phyloP scores from a whole-genome alignment of 148 eudicot genomes.

The Limonium bicolor region DNA sequence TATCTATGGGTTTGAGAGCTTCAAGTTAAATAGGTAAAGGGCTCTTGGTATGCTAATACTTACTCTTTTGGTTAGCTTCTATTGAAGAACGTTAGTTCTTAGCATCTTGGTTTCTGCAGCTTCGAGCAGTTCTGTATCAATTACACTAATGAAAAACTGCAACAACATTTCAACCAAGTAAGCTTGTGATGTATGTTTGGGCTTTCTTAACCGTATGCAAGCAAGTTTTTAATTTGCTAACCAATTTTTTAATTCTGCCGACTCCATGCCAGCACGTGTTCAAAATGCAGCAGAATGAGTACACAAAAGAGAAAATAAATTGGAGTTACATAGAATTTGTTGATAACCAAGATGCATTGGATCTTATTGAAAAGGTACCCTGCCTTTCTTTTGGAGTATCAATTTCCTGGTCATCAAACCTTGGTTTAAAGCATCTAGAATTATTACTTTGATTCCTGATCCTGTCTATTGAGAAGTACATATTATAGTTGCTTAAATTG shows the following conservation, averaged over 20 bases:
- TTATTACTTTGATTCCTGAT: neutral
- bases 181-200: neutral
- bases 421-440: neutral
- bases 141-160: slow-evolving; percentile 95
- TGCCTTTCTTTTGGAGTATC: neutral
- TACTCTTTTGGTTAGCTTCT: neutral
- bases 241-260: slow-evolving; percentile 7
- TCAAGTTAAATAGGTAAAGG: slow-evolving; percentile 76
- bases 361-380: slow-evolving; percentile 90
- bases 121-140: slow-evolving; percentile 99
- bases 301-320: slow-evolving; percentile 72
- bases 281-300: slow-evolving; percentile 98
- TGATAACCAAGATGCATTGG: slow-evolving; percentile 95
- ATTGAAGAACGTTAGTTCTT: neutral
- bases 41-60: neutral
- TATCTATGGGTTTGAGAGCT: slow-evolving; percentile 98
- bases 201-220: neutral
- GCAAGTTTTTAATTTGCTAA: neutral
- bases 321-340: slow-evolving; percentile 99
- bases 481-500: neutral
- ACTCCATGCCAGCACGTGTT: slow-evolving; percentile 71
- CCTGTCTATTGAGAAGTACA: neutral
- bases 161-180: slow-evolving; percentile 99
- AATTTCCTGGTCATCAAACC: neutral
- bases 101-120: slow-evolving; percentile 26